Evolutionary conservation across 345 rosid genomes (phyloP).

Genomic region (Carallia brachiata): DNA sequence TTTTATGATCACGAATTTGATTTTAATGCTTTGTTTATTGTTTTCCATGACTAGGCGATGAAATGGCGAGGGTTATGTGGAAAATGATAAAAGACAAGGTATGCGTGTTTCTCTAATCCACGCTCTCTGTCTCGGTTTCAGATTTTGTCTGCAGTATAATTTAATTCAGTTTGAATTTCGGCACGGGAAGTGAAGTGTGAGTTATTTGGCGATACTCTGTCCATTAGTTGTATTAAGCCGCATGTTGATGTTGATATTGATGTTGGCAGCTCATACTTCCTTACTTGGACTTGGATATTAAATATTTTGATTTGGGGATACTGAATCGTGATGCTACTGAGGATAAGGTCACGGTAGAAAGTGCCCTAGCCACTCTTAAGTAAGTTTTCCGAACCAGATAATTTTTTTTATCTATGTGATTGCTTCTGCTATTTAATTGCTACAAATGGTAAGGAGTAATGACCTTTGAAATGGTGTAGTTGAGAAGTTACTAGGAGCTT

Average conservation of each 20-base stretch:
- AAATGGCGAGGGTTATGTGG: constrained; percentile 96
- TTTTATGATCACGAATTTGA: not conserved
- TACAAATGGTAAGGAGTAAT: too few species aligned
- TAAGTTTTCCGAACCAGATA: constrained; percentile 29
- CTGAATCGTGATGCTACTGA: constrained; percentile 87
- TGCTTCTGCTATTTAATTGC: not conserved
- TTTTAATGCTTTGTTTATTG: not conserved
- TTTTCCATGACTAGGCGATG: constrained; percentile 63
- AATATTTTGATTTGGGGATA: constrained; percentile 89
- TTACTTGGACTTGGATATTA: constrained; percentile 74
- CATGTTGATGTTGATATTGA: too few species aligned
- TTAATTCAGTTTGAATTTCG: too few species aligned
- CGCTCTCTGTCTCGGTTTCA: not conserved
- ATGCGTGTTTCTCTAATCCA: constrained; percentile 12
- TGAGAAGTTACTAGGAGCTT: too few species aligned
- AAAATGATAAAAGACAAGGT: constrained; percentile 83
- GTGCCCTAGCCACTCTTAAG: constrained; percentile 88
- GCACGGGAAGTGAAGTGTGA: too few species aligned
- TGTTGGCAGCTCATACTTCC: constrained; percentile 78
- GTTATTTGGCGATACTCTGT: not conserved
- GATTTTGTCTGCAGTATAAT: not conserved
- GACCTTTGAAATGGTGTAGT: too few species aligned
- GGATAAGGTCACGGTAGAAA: constrained; percentile 76
- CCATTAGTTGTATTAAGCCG: constrained; percentile 13
- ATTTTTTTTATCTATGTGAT: not conserved